Percentiles rank a stretch among this genome's conserved stretches.
phyloP scores from a whole-genome alignment of 1,139 yeast genomes.

The Scheffersomyces parashehatae region DNA sequence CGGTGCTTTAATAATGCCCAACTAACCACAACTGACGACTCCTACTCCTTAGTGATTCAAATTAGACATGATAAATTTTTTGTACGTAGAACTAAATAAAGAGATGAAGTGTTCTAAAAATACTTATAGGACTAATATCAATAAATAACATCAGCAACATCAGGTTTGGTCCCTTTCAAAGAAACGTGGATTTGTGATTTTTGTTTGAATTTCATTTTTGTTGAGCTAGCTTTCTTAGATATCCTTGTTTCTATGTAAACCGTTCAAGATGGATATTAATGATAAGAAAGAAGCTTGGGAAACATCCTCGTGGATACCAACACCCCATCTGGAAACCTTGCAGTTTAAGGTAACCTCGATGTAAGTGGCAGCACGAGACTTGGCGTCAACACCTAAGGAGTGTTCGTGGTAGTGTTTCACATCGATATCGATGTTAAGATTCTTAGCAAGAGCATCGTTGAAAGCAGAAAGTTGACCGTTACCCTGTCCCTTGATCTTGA shows the following conservation, averaged over 20 bases:
- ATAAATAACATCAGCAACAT: no score
- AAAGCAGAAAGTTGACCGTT: slow-evolving; percentile 96
- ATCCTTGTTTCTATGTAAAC: slow-evolving; percentile 23
- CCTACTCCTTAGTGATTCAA: no score
- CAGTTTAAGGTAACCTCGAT: slow-evolving; percentile 57
- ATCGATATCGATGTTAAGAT: slow-evolving; percentile 59
- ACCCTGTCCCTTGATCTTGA: slow-evolving; percentile 68
- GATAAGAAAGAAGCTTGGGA: slow-evolving; percentile 87
- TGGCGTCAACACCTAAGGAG: slow-evolving; percentile 84
- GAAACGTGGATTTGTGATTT: no score
- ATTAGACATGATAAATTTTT: no score
- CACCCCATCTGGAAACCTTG: slow-evolving; percentile 75
- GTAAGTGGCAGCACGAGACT: slow-evolving; percentile 88
- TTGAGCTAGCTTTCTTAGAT: slow-evolving; percentile 1
- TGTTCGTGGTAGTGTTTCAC: slow-evolving; percentile 90
- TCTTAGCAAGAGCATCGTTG: slow-evolving; percentile 68
- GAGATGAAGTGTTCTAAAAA: no score
- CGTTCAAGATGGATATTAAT: slow-evolving; percentile 71
- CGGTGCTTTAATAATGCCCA: no score
- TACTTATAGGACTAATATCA: no score
- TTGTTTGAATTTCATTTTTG: neutral
- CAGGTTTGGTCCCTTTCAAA: no score
- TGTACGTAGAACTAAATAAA: no score
- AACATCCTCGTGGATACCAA: slow-evolving; percentile 91
- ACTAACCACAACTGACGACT: no score